A percentile compares a stretch with the other conserved stretches of the same genome.
phyloP scores from a whole-genome alignment of 345 rosid genomes.

The Dipteronia dyeriana region DNA sequence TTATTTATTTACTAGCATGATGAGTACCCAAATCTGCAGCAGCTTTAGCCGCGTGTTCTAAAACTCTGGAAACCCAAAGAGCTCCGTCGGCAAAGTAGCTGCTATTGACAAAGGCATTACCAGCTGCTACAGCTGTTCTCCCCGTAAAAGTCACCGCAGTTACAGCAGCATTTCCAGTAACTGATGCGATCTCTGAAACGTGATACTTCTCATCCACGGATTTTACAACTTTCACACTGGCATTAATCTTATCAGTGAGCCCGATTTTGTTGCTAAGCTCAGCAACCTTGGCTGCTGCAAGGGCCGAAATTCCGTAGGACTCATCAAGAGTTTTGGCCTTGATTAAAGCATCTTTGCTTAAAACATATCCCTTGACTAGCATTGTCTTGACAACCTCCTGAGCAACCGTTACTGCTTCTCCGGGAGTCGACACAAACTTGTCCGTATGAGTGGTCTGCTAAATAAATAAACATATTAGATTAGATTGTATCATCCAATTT shows the following conservation, averaged over 20 bases:
- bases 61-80: slow-evolving; percentile 72
- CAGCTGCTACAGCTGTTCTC: slow-evolving; percentile 64
- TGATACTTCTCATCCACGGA: slow-evolving; percentile 70
- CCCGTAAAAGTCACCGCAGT: slow-evolving; percentile 65
- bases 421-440: slow-evolving; percentile 54
- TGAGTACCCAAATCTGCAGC: slow-evolving; percentile 68
- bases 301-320: slow-evolving; percentile 58
- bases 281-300: slow-evolving; percentile 59
- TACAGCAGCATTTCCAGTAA: slow-evolving; percentile 70
- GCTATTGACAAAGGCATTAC: slow-evolving; percentile 66
- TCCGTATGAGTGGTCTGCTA: slow-evolving; percentile 45
- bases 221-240: slow-evolving; percentile 60
- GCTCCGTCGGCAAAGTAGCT: slow-evolving; percentile 79
- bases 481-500: background rate
- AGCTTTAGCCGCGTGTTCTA: slow-evolving; percentile 65
- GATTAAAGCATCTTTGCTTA: slow-evolving; percentile 69
- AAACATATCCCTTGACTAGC: slow-evolving; percentile 68
- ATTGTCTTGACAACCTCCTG: slow-evolving; percentile 82
- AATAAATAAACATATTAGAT: background rate
- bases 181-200: slow-evolving; percentile 60
- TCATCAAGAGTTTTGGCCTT: slow-evolving; percentile 80
- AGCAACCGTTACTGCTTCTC: slow-evolving; percentile 75
- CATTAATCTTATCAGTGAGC: slow-evolving; percentile 60
- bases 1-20: slow-evolving; percentile 37
- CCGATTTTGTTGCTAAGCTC: slow-evolving; percentile 71